Evolutionary conservation across 768 basidiomycete genomes (phyloP).

Genomic region (Pulveroboletus ravenelii): DNA sequence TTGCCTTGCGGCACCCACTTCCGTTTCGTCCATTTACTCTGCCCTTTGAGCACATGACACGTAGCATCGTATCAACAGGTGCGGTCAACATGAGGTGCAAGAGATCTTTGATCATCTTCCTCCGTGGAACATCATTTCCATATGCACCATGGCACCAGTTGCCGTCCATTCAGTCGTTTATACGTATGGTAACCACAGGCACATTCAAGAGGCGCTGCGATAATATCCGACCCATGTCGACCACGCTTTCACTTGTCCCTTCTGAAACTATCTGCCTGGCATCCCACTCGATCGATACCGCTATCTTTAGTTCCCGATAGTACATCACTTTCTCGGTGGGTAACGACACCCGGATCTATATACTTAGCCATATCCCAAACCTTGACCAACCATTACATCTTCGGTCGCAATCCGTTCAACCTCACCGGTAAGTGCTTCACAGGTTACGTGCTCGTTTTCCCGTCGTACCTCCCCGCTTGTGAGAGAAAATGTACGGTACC

Average conservation of each 20-base stretch:
- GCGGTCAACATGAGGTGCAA: slow-evolving; percentile 31
- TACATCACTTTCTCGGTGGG: slow-evolving; percentile 13
- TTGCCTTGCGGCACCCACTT: slow-evolving; percentile 22
- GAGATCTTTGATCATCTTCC: slow-evolving; percentile 24
- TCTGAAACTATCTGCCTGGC: slow-evolving; percentile 14
- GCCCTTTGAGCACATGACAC: slow-evolving; percentile 27
- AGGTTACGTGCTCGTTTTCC: slow-evolving; percentile 21
- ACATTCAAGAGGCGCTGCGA: slow-evolving; percentile 22
- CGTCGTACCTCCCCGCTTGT: slow-evolving; percentile 6
- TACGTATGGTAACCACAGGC: slow-evolving; percentile 24
- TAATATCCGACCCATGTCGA: slow-evolving; percentile 29
- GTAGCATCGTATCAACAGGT: slow-evolving; percentile 28
- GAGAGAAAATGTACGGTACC: background rate
- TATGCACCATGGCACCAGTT: slow-evolving; percentile 21
- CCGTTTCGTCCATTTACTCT: slow-evolving; percentile 20
- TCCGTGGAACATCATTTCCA: slow-evolving; percentile 21
- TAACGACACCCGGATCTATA: background rate
- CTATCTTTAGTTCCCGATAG: slow-evolving; percentile 16
- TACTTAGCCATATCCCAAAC: slow-evolving; percentile 9
- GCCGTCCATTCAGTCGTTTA: slow-evolving; percentile 28
- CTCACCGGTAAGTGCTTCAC: slow-evolving; percentile 9
- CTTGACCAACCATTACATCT: slow-evolving; percentile 5
- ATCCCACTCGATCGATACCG: slow-evolving; percentile 22
- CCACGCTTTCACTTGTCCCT: slow-evolving; percentile 21
- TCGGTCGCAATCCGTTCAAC: slow-evolving; percentile 12